phyloP scores from a whole-genome alignment of 2,329 filamentous ascomycete species.

The Verticillium nubilum region DNA sequence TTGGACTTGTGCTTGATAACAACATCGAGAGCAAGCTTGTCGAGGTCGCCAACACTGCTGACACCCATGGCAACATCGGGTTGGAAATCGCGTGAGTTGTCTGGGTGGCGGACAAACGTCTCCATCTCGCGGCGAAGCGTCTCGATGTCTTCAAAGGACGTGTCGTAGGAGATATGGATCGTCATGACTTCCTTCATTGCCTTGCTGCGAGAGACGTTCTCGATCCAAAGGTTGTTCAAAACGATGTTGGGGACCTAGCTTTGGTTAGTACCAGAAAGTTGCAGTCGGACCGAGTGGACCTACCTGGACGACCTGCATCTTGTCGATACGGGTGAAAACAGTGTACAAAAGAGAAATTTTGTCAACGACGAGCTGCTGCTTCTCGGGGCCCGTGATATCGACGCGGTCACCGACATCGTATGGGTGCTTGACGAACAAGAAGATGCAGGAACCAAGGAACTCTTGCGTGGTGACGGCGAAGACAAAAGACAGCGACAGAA shows the following conservation, averaged over 20 bases:
- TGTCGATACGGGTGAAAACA: slow-evolving; percentile 79
- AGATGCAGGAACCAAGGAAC: slow-evolving; percentile 96
- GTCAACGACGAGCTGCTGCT: slow-evolving; percentile 64
- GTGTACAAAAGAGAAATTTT: slow-evolving; percentile 93
- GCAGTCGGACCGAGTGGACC: background rate
- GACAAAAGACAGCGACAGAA: slow-evolving; percentile 94
- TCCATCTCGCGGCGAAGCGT: slow-evolving; percentile 79
- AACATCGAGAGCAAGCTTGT: slow-evolving; percentile 79
- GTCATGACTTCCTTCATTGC: slow-evolving; percentile 84
- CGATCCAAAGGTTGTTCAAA: slow-evolving; percentile 88
- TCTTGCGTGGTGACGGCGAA: slow-evolving; percentile 91
- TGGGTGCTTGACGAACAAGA: slow-evolving; percentile 97
- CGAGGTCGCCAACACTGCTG: slow-evolving; percentile 72
- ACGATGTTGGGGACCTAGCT: slow-evolving; percentile 81
- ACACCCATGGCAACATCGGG: slow-evolving; percentile 76
- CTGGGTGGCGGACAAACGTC: slow-evolving; percentile 73
- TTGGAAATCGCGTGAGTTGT: slow-evolving; percentile 89
- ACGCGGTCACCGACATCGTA: slow-evolving; percentile 95
- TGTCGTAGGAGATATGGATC: slow-evolving; percentile 79
- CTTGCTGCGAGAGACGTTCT: slow-evolving; percentile 87
- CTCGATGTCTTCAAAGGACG: slow-evolving; percentile 84
- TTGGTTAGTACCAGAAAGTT: slow-evolving; percentile 5
- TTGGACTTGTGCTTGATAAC: slow-evolving; percentile 90
- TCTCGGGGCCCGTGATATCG: slow-evolving; percentile 57
- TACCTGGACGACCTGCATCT: slow-evolving; percentile 66